Percentiles rank a stretch among this genome's conserved stretches.
These are phyloP conservation scores for Exophiala dermatitidis DNA, from an alignment of 2,329 filamentous ascomycete genomes.

Conservation along the genomic window DNA sequence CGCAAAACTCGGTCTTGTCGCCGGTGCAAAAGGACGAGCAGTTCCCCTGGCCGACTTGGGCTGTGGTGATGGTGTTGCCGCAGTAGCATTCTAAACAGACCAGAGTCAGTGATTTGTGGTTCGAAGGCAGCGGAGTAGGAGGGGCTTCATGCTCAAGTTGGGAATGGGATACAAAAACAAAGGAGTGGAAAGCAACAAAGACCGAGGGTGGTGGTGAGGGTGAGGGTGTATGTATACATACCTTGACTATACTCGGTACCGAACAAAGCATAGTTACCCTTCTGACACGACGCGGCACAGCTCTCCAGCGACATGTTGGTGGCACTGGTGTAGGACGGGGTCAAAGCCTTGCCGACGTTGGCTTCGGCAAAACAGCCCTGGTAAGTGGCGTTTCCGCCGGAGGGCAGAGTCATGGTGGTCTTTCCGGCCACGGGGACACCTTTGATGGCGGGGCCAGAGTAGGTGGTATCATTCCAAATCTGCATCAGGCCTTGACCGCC, in stretches of 20 bases:
- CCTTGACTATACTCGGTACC: slow-evolving; percentile 36
- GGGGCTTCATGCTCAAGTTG: not conserved
- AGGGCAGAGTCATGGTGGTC: slow-evolving; percentile 10
- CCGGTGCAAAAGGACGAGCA: slow-evolving; percentile 25
- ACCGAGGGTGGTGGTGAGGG: slow-evolving; percentile 14
- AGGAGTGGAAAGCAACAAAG: too few relatives aligned
- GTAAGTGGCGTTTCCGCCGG: slow-evolving; percentile 17
- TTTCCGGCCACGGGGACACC: slow-evolving; percentile 9
- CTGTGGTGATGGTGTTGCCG: slow-evolving; percentile 28
- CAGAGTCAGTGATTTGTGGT: not conserved
- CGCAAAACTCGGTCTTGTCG: slow-evolving; percentile 28
- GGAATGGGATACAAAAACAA: too few relatives aligned
- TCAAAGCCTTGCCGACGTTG: slow-evolving; percentile 22
- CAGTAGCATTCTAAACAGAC: slow-evolving; percentile 34
- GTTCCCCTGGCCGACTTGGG: slow-evolving; percentile 10
- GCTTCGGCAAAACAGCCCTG: slow-evolving; percentile 42
- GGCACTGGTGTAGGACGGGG: slow-evolving; percentile 42
- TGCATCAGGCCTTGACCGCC: slow-evolving; percentile 18
- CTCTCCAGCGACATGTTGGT: slow-evolving; percentile 39
- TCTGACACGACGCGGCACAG: slow-evolving; percentile 29
- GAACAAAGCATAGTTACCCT: slow-evolving; percentile 30
- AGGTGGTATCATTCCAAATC: slow-evolving; percentile 20
- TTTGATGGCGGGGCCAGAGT: slow-evolving; percentile 12
- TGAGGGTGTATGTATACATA: slow-evolving; percentile 4
- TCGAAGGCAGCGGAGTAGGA: not conserved